A percentile compares a stretch with the other conserved stretches of the same genome.
These are phyloP conservation scores for Lactarius vividus DNA, from an alignment of 768 basidiomycete genomes.

Conservation along the genomic window DNA sequence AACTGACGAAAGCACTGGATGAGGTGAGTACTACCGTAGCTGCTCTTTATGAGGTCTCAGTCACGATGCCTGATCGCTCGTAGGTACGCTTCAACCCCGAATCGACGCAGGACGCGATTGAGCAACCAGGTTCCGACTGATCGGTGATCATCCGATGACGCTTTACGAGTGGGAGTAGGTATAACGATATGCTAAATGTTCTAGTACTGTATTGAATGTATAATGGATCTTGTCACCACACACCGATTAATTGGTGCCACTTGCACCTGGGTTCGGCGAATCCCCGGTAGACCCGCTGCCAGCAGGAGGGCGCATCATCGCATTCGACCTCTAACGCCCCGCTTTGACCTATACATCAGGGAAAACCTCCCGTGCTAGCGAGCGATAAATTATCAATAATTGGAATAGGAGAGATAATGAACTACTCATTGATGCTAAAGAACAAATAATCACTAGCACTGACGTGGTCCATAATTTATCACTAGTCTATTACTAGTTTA, in stretches of 20 bases:
- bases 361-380: too few species aligned
- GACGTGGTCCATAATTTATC: too few species aligned
- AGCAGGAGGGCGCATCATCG: not conserved
- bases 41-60: not conserved
- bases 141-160: not conserved
- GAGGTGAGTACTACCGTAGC: not conserved
- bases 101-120: too few species aligned
- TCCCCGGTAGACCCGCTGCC: not conserved
- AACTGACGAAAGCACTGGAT: not conserved
- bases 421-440: too few species aligned
- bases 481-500: too few species aligned
- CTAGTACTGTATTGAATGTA: not conserved
- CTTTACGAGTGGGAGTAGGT: not conserved
- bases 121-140: not conserved
- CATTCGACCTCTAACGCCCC: not conserved
- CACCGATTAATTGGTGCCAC: not conserved
- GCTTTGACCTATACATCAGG: not conserved
- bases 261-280: not conserved
- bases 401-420: too few species aligned
- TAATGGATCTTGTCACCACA: not conserved
- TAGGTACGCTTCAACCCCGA: constrained; percentile 7
- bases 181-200: not conserved
- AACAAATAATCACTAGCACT: too few species aligned
- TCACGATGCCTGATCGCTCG: too few species aligned
- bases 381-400: too few species aligned